Evolutionary conservation across 306 rosid genomes (phyloP).

Genomic region (Fragaria ananassa): DNA sequence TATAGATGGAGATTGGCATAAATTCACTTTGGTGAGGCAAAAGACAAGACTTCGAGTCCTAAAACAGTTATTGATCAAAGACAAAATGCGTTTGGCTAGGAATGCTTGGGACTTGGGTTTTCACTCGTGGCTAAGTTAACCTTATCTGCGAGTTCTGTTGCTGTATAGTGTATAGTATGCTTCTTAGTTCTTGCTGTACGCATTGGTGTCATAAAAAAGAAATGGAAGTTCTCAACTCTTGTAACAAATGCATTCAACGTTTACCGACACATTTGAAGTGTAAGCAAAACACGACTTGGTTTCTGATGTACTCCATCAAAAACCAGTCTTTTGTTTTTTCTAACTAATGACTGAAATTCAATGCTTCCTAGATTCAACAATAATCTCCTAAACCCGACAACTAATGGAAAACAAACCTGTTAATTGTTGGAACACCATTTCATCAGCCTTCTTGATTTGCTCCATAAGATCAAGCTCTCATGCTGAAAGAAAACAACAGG

Average conservation of each 20-base stretch:
- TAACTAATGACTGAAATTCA: no score
- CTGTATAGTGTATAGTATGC: background rate
- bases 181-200: background rate
- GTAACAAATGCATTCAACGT: background rate
- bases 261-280: background rate
- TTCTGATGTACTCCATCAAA: background rate
- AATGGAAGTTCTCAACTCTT: background rate
- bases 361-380: background rate
- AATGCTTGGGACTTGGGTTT: background rate
- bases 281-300: background rate
- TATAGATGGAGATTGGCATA: background rate
- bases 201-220: background rate
- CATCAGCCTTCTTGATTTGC: background rate
- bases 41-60: background rate
- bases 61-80: background rate
- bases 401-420: background rate
- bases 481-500: background rate
- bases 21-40: background rate
- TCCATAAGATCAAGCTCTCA: background rate
- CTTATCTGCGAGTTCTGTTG: background rate
- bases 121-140: background rate
- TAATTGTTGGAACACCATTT: background rate
- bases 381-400: background rate
- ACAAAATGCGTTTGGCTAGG: background rate
- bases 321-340: background rate